Conservation (phyloP, 75 land plant species). For the Pinus taeda region DNA sequence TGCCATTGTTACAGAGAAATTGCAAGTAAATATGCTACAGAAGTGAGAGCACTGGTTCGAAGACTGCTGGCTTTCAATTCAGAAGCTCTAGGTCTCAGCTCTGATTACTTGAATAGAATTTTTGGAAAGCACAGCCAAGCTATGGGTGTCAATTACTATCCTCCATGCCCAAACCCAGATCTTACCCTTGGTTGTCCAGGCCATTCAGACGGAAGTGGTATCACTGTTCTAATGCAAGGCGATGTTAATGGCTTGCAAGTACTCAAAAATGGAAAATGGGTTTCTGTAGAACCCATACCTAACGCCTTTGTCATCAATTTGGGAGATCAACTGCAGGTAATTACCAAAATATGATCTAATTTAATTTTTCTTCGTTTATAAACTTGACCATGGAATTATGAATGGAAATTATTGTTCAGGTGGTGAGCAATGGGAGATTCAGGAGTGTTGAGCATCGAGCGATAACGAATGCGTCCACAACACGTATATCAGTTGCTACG, state of each 20-base stretch:
- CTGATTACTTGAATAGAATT: constrained; percentile 24
- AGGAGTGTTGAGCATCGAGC: constrained; percentile 53
- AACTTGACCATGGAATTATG: constrained; percentile 33
- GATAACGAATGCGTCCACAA: constrained; percentile 22
- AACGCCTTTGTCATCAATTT: constrained; percentile 43
- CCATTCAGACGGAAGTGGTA: constrained; percentile 34
- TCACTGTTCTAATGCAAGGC: constrained; percentile 39
- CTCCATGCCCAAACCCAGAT: constrained; percentile 30
- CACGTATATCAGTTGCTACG: constrained; percentile 51
- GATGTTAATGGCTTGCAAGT: constrained; percentile 39
- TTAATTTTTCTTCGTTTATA: no score
- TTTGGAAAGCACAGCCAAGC: constrained; percentile 42
- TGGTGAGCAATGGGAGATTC: constrained; percentile 54
- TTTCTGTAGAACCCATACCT: constrained; percentile 20
- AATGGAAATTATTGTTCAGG: constrained; percentile 44
- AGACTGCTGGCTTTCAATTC: constrained; percentile 37
- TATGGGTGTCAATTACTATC: constrained; percentile 26
- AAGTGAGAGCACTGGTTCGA: constrained; percentile 16
- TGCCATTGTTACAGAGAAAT: no score
- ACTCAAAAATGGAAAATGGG: constrained; percentile 25
- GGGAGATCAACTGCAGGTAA: constrained; percentile 35
- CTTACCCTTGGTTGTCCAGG: constrained; percentile 17
- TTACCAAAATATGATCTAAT: no score
- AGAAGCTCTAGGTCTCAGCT: constrained; percentile 47
- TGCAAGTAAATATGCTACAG: no score